Conservation (phyloP, 2,329 filamentous ascomycete genomes). For the Taxawa tesnikishii region DNA sequence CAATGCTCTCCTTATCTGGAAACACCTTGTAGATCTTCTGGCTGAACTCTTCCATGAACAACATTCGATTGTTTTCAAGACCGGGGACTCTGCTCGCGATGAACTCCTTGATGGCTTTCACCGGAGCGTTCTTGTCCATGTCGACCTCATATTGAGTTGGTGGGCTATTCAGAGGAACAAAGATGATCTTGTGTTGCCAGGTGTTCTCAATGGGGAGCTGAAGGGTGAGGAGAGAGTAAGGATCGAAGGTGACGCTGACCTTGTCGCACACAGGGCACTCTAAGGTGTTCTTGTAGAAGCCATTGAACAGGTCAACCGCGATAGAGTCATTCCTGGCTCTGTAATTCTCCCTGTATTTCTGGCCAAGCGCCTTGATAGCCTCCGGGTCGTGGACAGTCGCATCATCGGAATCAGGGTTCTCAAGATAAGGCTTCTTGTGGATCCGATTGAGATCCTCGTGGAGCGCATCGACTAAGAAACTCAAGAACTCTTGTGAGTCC, state of each 20-base stretch:
- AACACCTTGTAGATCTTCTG: constrained; percentile 80
- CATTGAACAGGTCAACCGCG: constrained; percentile 88
- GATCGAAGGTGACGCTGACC: constrained; percentile 97
- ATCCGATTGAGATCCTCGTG: constrained; percentile 94
- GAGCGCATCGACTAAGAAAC: constrained; percentile 84
- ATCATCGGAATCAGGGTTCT: constrained; percentile 95
- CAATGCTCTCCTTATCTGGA: constrained; percentile 54
- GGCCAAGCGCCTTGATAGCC: constrained; percentile 73
- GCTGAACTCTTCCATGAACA: constrained; percentile 72
- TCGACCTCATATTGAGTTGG: constrained; percentile 68
- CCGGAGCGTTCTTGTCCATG: constrained; percentile 60
- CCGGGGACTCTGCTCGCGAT: constrained; percentile 41
- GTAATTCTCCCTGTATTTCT: constrained; percentile 84
- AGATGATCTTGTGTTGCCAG: constrained; percentile 64
- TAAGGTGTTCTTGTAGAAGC: constrained; percentile 96
- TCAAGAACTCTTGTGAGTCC: constrained; percentile 93
- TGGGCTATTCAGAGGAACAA: constrained; percentile 60
- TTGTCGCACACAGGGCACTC: constrained; percentile 85
- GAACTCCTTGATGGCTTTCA: constrained; percentile 54
- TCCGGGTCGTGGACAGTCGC: constrained; percentile 78
- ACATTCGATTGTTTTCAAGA: constrained; percentile 48
- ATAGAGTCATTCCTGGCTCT: constrained; percentile 88
- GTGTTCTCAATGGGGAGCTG: constrained; percentile 79
- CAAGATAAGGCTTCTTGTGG: constrained; percentile 90
- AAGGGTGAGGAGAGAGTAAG: constrained; percentile 87